These are phyloP conservation scores for Plantago rigida DNA, from an alignment of 305 asterid genomes.

Conservation along the genomic window DNA sequence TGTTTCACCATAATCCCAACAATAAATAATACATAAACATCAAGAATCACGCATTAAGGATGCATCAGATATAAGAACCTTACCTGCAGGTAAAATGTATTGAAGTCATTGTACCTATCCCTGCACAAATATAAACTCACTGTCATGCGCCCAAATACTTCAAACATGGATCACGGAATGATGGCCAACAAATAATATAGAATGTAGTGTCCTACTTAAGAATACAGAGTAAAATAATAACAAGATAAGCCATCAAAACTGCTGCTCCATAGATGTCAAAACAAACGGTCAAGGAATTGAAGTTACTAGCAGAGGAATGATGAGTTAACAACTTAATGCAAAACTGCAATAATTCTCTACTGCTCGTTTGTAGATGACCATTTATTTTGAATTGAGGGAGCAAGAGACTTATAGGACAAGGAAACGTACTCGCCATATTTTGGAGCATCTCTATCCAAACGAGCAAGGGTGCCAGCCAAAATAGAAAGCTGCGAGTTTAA, in stretches of 20 bases:
- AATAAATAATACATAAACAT: too few species aligned
- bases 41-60: too few species aligned
- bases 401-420: slow-evolving; percentile 2
- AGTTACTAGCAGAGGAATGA: too few species aligned
- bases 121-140: background rate
- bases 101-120: slow-evolving; percentile 1
- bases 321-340: too few species aligned
- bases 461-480: slow-evolving; percentile 95
- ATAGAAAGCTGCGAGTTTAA: slow-evolving; percentile 67
- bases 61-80: background rate
- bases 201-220: background rate
- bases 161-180: background rate
- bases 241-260: too few species aligned
- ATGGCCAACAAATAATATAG: background rate
- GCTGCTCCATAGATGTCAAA: too few species aligned
- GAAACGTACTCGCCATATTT: slow-evolving; percentile 67
- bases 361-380: slow-evolving; percentile 6
- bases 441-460: slow-evolving; percentile 96
- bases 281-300: too few species aligned
- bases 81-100: background rate
- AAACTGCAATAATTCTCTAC: slow-evolving; percentile 18
- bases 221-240: too few species aligned
- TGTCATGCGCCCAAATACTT: background rate
- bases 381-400: slow-evolving; percentile 13
- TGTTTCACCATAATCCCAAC: too few species aligned